These are phyloP conservation scores for Gossypium turneri DNA, from an alignment of 345 rosid genomes.

Conservation along the genomic window DNA sequence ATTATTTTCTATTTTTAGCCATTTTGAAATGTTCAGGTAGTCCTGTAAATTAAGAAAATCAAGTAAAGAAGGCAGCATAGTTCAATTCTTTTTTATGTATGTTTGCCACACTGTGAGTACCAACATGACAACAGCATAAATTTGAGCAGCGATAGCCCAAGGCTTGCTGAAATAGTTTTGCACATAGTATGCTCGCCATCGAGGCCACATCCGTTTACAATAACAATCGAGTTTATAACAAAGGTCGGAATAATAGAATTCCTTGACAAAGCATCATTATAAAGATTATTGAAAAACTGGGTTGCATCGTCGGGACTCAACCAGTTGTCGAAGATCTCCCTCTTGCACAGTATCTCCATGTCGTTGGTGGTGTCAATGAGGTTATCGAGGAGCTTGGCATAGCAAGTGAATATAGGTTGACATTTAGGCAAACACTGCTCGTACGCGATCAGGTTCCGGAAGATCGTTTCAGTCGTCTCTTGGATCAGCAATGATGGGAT, in stretches of 20 bases:
- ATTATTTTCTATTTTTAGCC: too few relatives aligned
- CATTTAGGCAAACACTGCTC: conserved; percentile 20
- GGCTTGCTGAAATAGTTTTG: conserved; percentile 24
- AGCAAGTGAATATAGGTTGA: conserved; percentile 18
- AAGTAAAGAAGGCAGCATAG: too few relatives aligned
- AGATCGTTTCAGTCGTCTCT: conserved; percentile 14
- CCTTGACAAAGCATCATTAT: conserved; percentile 19
- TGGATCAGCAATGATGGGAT: conserved; percentile 17
- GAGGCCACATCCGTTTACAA: conserved; percentile 13
- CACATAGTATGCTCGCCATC: conserved; percentile 11
- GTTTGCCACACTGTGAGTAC: not conserved
- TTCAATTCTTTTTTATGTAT: not conserved
- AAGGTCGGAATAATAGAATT: conserved; percentile 9
- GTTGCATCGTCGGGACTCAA: conserved; percentile 21
- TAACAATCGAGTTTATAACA: not conserved
- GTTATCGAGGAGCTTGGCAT: conserved; percentile 22
- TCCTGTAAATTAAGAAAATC: too few relatives aligned
- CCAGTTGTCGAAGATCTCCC: conserved; percentile 9
- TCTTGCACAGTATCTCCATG: conserved; percentile 17
- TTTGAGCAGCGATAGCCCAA: conserved; percentile 20
- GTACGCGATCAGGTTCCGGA: conserved; percentile 13
- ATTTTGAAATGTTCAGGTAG: not conserved
- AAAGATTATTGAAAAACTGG: conserved; percentile 19
- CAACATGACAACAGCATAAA: conserved; percentile 15
- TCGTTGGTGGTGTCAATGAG: conserved; percentile 24